A percentile compares a stretch with the other conserved stretches of the same genome.
Conservation (phyloP, 768 basidiomycete species). For the Lactarius tabidus region DNA sequence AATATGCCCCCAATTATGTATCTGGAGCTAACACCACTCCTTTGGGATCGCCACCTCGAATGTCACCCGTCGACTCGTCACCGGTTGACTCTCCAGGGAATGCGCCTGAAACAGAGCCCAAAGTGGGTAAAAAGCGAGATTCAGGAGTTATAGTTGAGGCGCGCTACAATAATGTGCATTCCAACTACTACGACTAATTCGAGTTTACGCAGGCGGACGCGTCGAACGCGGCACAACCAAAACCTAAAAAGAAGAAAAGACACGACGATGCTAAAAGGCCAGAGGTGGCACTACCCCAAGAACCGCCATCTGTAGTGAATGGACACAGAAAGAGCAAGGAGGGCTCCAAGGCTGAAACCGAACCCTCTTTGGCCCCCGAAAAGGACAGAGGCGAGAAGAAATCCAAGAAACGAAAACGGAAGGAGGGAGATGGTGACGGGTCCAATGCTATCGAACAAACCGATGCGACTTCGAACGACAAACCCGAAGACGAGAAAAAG, state of each 20-base stretch:
- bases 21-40: conserved; percentile 74
- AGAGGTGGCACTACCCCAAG: not conserved
- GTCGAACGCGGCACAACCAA: conserved; percentile 16
- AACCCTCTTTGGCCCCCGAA: conserved; percentile 11
- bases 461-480: not conserved
- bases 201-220: conserved; percentile 7
- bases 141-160: conserved; percentile 7
- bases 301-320: conserved; percentile 5
- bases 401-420: conserved; percentile 32
- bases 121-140: not conserved
- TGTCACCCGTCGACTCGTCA: conserved; percentile 40
- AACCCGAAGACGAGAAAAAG: not conserved
- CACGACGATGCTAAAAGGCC: conserved; percentile 23
- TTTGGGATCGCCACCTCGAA: conserved; percentile 56
- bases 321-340: conserved; percentile 17
- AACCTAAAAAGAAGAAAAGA: conserved; percentile 35
- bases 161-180: not conserved
- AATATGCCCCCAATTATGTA: conserved; percentile 24
- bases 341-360: conserved; percentile 16
- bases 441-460: not conserved
- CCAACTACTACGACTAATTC: not conserved
- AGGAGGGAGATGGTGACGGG: conserved; percentile 23
- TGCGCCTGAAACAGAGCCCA: conserved; percentile 4
- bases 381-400: conserved; percentile 28
- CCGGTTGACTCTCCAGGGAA: conserved; percentile 20